Evolutionary conservation across 768 basidiomycete genomes (phyloP).

Genomic region (Russula sp.): DNA sequence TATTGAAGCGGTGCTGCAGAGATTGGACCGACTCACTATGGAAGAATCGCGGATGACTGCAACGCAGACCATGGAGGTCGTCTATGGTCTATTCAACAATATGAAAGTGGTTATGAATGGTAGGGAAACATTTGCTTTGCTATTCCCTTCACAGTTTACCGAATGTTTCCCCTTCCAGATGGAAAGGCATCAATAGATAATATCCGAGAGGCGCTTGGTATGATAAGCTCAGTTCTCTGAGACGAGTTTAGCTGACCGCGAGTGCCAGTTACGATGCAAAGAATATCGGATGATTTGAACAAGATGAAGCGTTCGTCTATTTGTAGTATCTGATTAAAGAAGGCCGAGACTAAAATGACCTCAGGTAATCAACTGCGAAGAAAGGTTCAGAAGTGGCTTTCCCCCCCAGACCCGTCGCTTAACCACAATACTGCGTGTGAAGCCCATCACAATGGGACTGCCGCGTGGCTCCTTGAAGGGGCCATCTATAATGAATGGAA

Average conservation of each 20-base stretch:
- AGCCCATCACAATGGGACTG: neutral
- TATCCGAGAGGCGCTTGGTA: constrained; percentile 7
- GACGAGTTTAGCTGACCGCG: neutral
- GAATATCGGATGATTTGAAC: neutral
- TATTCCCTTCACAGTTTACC: too few relatives aligned
- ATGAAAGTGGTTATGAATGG: constrained; percentile 9
- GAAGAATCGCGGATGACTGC: neutral
- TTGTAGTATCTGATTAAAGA: neutral
- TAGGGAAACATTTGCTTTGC: neutral
- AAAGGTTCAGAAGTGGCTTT: neutral
- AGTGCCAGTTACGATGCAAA: neutral
- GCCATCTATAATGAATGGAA: neutral
- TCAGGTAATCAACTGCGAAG: neutral
- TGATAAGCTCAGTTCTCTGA: neutral
- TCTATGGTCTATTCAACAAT: constrained; percentile 13
- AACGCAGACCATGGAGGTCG: constrained; percentile 7
- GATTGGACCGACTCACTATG: constrained; percentile 8
- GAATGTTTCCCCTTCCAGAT: neutral
- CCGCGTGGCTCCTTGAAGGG: constrained; percentile 7
- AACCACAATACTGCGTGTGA: constrained; percentile 3
- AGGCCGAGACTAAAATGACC: neutral
- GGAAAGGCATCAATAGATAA: constrained; percentile 10
- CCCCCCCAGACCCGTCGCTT: constrained; percentile 3
- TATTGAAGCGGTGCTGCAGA: constrained; percentile 7
- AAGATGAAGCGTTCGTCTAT: constrained; percentile 10